These are phyloP conservation scores for Calonectria henricotiae DNA, from an alignment of 2,329 filamentous ascomycete genomes.

Conservation along the genomic window DNA sequence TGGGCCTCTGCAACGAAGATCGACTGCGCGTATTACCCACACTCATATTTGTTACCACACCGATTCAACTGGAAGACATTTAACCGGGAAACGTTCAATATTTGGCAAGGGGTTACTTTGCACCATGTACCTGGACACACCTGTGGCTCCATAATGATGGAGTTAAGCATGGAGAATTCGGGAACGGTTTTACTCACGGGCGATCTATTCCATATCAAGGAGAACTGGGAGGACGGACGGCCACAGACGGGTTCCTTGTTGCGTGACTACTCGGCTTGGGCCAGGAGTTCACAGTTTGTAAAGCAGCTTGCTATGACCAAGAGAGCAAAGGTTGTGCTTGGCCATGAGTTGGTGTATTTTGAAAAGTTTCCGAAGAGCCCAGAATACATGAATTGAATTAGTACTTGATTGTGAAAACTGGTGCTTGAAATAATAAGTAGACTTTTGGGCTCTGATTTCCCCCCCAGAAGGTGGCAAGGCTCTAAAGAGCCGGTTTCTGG, in stretches of 20 bases:
- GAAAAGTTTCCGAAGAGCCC: slow-evolving; percentile 10
- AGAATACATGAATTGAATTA: not conserved
- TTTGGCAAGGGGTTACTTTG: slow-evolving; percentile 4
- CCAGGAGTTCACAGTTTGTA: slow-evolving; percentile 5
- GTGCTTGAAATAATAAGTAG: too few relatives aligned
- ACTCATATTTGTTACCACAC: slow-evolving; percentile 2
- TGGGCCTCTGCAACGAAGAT: slow-evolving; percentile 14
- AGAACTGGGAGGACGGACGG: slow-evolving; percentile 13
- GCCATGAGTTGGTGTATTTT: slow-evolving; percentile 8
- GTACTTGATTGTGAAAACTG: too few relatives aligned
- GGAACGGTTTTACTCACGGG: not conserved
- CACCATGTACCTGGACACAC: slow-evolving; percentile 15
- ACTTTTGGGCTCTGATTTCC: too few relatives aligned
- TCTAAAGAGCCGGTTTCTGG: too few relatives aligned
- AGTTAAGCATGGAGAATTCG: not conserved
- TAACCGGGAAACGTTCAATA: slow-evolving; percentile 7
- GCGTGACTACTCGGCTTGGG: slow-evolving; percentile 16
- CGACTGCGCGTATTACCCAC: slow-evolving; percentile 5
- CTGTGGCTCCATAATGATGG: slow-evolving; percentile 18
- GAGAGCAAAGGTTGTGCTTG: slow-evolving; percentile 7
- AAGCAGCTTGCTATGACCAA: slow-evolving; percentile 6
- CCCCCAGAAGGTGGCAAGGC: too few relatives aligned
- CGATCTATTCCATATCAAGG: slow-evolving; percentile 3
- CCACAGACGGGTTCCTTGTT: slow-evolving; percentile 6
- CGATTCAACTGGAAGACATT: slow-evolving; percentile 18